Evolutionary conservation across 2,329 filamentous ascomycete genomes (phyloP), one percentile per base, ranked within the genome.

Genomic region (Fusarium marasasianum): DNA sequence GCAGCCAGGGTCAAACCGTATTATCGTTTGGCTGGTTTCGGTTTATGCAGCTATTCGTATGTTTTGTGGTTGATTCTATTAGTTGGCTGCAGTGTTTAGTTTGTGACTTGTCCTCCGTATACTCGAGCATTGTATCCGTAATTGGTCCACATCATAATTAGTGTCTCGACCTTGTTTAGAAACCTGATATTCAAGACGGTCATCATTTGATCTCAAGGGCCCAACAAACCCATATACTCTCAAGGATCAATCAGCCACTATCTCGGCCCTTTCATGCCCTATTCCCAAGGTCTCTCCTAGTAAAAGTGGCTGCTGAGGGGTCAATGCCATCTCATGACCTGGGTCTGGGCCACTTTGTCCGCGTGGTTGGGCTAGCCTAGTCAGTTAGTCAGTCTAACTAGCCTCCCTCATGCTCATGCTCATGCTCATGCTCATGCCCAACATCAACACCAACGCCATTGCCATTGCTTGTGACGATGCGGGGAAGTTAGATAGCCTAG

Each of bases 271-370:
- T 43, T 54, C 57, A 53, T 69, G 54, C 54, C 50, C 40, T 35
- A 24, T 56, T 43, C 22, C 29, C 64, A 50, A 63, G 64, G 58
- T 57, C 20, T 35, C 24, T 55, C 48, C 56, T 40, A 31, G 58
- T 33, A 57, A 43, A 40, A 41, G 58, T 65, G 58, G 35, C 51
- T 63, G 48, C 70, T 47, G 54, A 50, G 48, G n/a, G 48, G 68
- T 66, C 62, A 45, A 66, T 51, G 51, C 40, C 45, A 69, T 62
- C 71, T 74, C 71, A 74, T 74, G 71, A 74, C 62, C 71, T 63
- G 29, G 62, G 62, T 29, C 63, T 50, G 50, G 38, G 63, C 44
- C 24, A 40, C 48, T 50, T 51, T 67, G 71, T 63, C 68, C 69
- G 63, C 69, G 71, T 74, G 66, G 59, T 65, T 62, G 59, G 64